Evolutionary conservation across 192 early-diverging fungal genomes (phyloP).

Genomic region (Entomortierella chlamydospora): DNA sequence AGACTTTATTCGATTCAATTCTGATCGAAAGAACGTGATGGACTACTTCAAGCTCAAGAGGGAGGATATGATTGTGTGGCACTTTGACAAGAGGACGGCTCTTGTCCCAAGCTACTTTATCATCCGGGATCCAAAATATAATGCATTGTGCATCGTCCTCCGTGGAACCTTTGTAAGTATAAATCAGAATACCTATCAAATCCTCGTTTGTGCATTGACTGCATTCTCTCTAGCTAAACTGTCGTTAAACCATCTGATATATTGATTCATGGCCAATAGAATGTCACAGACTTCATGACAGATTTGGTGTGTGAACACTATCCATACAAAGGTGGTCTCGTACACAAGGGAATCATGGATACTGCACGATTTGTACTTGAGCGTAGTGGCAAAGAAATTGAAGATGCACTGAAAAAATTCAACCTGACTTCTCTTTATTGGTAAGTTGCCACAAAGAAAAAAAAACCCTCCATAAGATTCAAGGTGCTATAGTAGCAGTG

Average conservation of each 20-base stretch:
- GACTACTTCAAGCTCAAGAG: constrained; percentile 56
- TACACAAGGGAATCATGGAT: constrained; percentile 55
- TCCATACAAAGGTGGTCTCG: constrained; percentile 54
- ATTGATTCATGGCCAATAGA: constrained; percentile 12
- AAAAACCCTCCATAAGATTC: neutral
- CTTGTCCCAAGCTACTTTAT: constrained; percentile 54
- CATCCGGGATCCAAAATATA: constrained; percentile 52
- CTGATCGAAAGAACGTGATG: constrained; percentile 51
- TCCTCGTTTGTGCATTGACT: too few relatives aligned
- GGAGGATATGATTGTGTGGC: constrained; percentile 57
- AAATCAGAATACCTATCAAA: too few relatives aligned
- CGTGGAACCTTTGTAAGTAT: constrained; percentile 54
- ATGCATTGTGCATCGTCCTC: constrained; percentile 50
- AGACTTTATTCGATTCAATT: constrained; percentile 55
- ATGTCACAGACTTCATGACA: constrained; percentile 53
- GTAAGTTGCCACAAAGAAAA: constrained; percentile 2
- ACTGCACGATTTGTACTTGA: constrained; percentile 54
- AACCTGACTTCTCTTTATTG: constrained; percentile 43
- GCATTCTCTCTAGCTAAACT: too few relatives aligned
- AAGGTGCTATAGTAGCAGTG: too few relatives aligned
- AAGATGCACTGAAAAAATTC: constrained; percentile 45
- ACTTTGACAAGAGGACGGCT: constrained; percentile 46
- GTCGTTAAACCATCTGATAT: too few relatives aligned
- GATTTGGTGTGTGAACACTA: constrained; percentile 54
- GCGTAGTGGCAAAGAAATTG: constrained; percentile 42